Evolutionary conservation across 2,329 filamentous ascomycete species (phyloP), one percentile per base, ranked within the genome.

Genomic region (Endothia cerciana): DNA sequence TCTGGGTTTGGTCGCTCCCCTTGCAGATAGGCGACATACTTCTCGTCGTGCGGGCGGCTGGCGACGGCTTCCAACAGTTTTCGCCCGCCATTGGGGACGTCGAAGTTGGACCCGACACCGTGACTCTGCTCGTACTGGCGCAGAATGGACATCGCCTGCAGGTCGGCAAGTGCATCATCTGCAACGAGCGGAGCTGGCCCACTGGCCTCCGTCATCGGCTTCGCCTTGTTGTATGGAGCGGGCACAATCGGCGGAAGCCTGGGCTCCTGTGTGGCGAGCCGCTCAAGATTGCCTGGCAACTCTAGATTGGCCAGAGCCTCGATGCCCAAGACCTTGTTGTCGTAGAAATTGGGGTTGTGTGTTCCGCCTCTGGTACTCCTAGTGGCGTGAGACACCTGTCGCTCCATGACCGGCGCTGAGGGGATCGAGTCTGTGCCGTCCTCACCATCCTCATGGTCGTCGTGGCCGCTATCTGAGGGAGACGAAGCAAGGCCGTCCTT

Each of bases 331-430:
- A 86, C 77, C 71, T 83, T 85, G 72, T 86, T 84, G 68, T 88
- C 86, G 43, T 83, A 72, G 68, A 86, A 85, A 71, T 86, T 87
- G 63, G 83, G 81, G 67, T 80, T 80, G 62, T 81, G 78, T 33
- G 77, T 78, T n/a, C 80, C 78, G 19, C 80, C 85, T 30, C 87
- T 82, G 25, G 85, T 89, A 75, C 87, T 89, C 53, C 87, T 81
- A 22, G 88, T 90, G 15, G 85, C 85, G 67, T 90, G 87, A 11
- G 87, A 89, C 15, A 85, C 82, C 68, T 87, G 85, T 41, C 87
- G 83, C 74, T 89, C 87, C 87, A 89, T 89, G 62, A 79, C 79
- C 17, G 82, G 81, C 1, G 85, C 86, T 5, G 83, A 80, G 0
- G 77, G 78, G 17, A 77, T 76, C 5, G 79, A 79, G 61, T 85